Evolutionary conservation across 352 stramenopile genomes (phyloP), one percentile per base, ranked within the genome.

Genomic region (Thalassiosira sp.): DNA sequence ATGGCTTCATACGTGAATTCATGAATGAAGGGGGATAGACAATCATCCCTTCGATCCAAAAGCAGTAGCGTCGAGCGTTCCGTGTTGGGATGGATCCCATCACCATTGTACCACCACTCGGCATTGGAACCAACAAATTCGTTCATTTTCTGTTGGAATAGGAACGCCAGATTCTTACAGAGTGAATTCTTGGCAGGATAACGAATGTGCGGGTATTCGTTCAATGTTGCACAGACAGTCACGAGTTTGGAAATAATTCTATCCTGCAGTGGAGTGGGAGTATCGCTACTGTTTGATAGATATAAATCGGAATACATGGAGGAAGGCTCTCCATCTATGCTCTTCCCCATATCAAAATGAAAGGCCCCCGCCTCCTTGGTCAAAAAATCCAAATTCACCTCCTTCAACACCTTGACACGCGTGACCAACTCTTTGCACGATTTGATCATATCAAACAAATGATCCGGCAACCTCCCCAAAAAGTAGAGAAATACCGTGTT

Each of bases 1-100:
- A 99, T 95, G 0, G 95, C 94, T 81, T 98, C 96, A 81, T 98
- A 99, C 1, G 93, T 97, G 82, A 97, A 98, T 76, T 98, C 96
- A 81, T 99, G 97, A 80, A 99, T 96, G 33, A 99, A 84, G 0
- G 96, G 97, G 11, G 95, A 94, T 18, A 98, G 84, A 43, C 94
- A 91, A 82, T 99, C 96, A 69, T 97, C 92, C 1, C 92, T 90
- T 52, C 97, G 89, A 84, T 98, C 96, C 48, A 98, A 84, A 25
- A 99, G 90, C 0, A 99, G 82, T 3, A 99, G 59, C 0, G 96
- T 98, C 0, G 94, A 93, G 20, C 95, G 88, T 43, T 94, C 95
- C 0, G 90, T 86, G 76, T 97, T 85, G 20, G 78, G 77, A 63
- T 88, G 73, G 3, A 82, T 73, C 3, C 82, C 85, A 71, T 90